These are phyloP conservation scores for Citrus mangshanensis DNA, from an alignment of 345 rosid species.

Conservation along the genomic window DNA sequence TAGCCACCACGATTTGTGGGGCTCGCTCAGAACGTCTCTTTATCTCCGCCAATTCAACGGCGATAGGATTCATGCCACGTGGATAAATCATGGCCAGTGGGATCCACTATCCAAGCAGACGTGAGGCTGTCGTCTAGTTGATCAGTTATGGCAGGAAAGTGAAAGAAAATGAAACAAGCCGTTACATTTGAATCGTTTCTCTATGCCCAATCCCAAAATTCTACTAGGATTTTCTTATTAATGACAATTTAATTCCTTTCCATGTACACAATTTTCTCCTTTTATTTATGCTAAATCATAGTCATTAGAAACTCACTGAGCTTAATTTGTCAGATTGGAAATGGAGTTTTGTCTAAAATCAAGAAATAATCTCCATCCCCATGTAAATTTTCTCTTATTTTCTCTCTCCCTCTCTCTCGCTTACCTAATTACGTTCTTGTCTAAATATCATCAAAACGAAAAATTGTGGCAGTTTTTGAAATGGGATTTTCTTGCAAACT, in stretches of 20 bases:
- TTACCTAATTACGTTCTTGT: background rate
- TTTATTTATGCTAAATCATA: background rate
- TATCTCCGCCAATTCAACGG: background rate
- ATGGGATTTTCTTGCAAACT: background rate
- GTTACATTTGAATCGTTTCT: background rate
- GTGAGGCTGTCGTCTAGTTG: background rate
- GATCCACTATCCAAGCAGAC: background rate
- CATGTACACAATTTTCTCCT: background rate
- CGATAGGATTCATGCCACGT: background rate
- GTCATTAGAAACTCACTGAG: background rate
- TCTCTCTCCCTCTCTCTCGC: background rate
- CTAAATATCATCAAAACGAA: background rate
- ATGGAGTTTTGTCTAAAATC: constrained; percentile 10
- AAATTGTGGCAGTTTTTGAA: background rate
- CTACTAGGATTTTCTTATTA: background rate
- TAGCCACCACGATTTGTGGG: no score
- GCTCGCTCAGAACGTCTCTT: background rate
- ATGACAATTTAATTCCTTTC: background rate
- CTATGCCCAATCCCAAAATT: background rate
- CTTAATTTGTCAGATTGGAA: background rate
- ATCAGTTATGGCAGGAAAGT: background rate
- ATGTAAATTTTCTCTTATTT: constrained; percentile 7
- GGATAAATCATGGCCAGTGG: background rate
- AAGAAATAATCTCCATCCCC: background rate
- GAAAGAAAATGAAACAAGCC: background rate